Evolutionary conservation across 306 rosid genomes (phyloP).

Genomic region (Medicago ruthenica): DNA sequence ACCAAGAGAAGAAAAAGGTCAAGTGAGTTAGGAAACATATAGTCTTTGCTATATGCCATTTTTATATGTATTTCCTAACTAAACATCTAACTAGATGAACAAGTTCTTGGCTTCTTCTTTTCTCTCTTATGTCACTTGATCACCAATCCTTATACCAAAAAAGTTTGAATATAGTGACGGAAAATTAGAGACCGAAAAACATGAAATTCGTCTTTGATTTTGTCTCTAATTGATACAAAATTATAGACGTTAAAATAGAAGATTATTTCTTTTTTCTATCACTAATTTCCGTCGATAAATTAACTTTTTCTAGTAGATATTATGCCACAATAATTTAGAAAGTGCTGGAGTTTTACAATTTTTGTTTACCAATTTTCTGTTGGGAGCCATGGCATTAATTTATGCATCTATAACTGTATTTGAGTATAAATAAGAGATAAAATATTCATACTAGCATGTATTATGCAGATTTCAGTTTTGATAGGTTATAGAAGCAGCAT

Average conservation of each 20-base stretch:
- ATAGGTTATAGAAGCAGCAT: no score
- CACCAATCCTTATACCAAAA: background rate
- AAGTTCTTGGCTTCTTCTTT: no score
- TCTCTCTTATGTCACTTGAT: no score
- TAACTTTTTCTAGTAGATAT: background rate
- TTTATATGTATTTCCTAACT: constrained; percentile 1
- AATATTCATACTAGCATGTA: background rate
- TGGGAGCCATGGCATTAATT: background rate
- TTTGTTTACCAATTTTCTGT: background rate
- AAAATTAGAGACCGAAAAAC: background rate
- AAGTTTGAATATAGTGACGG: background rate
- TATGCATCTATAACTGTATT: background rate
- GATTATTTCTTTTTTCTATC: background rate
- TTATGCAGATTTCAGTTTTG: no score
- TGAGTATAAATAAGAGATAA: background rate
- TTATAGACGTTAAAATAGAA: background rate
- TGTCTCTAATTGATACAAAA: background rate
- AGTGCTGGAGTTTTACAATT: background rate
- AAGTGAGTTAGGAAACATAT: constrained; percentile 1
- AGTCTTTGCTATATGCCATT: background rate
- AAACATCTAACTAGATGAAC: background rate
- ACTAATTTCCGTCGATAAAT: background rate
- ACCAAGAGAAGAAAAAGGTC: constrained; percentile 17
- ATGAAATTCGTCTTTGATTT: background rate
- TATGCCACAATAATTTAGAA: background rate